Conservation (phyloP, 73 alveolate genomes). For the Paramecium sonneborni region DNA sequence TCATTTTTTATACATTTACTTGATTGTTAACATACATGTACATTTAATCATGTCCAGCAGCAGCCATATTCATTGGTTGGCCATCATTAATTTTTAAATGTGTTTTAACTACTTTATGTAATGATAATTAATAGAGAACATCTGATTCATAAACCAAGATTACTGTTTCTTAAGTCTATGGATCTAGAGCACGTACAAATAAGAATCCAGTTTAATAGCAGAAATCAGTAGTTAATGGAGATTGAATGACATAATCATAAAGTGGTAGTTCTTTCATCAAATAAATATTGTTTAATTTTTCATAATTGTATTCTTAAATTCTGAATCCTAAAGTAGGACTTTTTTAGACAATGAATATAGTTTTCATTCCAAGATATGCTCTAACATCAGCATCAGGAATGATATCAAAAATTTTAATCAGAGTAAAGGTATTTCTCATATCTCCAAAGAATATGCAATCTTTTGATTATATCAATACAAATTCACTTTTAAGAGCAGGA, state of each 20-base stretch:
- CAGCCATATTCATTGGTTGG: not conserved
- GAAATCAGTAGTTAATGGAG: conserved; percentile 31
- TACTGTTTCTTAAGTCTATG: conserved; percentile 19
- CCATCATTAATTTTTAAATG: not conserved
- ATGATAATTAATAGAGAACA: not conserved
- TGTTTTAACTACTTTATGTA: conserved; percentile 13
- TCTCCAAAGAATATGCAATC: conserved; percentile 22
- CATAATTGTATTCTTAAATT: conserved; percentile 8
- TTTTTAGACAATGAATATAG: not conserved
- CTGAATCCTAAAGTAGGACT: not conserved
- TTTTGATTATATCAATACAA: not conserved
- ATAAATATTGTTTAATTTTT: not conserved
- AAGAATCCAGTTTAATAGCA: conserved; percentile 25
- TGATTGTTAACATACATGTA: conserved; percentile 32
- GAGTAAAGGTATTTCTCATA: not conserved
- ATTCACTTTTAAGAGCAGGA: not conserved
- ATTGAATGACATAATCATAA: not conserved
- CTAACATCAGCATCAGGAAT: not conserved
- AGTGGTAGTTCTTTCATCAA: not conserved
- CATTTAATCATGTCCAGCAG: conserved; percentile 21
- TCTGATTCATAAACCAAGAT: conserved; percentile 14
- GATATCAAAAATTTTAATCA: not conserved
- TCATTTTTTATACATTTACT: not conserved
- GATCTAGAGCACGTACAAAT: conserved; percentile 42
- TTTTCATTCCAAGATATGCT: not conserved